A percentile compares a stretch with the other conserved stretches of the same genome.
Conservation (phyloP, 345 rosid genomes). For the Aurinia saxatilis region DNA sequence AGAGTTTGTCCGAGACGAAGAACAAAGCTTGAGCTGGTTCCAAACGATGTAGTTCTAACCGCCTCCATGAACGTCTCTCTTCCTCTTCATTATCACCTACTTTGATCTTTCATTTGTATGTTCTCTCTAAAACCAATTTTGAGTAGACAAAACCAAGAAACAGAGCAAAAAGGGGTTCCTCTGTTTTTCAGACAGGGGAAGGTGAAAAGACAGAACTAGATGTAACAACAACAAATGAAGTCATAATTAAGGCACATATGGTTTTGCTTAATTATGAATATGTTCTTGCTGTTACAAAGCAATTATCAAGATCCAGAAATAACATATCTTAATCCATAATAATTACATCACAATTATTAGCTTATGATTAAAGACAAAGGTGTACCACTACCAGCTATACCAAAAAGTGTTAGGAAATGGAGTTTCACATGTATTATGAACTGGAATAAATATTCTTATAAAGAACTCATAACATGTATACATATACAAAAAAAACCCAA, state of each 20-base stretch:
- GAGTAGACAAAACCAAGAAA: slow-evolving; percentile 3
- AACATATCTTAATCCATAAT: slow-evolving; percentile 21
- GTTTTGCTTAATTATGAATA: background rate
- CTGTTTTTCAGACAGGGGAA: slow-evolving; percentile 18
- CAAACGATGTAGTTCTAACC: slow-evolving; percentile 37
- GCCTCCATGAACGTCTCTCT: slow-evolving; percentile 4
- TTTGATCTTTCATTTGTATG: slow-evolving; percentile 2
- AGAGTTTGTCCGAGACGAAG: slow-evolving; percentile 50
- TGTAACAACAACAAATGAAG: too few relatives aligned
- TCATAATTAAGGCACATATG: slow-evolving; percentile 6
- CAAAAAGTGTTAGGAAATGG: background rate
- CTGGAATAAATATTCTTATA: slow-evolving; percentile 4
- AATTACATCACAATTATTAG: slow-evolving; percentile 18
- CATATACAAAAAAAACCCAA: too few relatives aligned
- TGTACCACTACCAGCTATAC: slow-evolving; percentile 6
- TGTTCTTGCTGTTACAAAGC: slow-evolving; percentile 7
- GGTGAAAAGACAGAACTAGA: too few relatives aligned
- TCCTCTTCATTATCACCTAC: background rate
- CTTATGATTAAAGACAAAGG: slow-evolving; percentile 23
- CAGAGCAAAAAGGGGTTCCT: slow-evolving; percentile 2
- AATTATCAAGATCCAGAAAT: slow-evolving; percentile 24
- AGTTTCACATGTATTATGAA: slow-evolving; percentile 17
- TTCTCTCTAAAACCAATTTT: background rate
- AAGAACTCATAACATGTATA: slow-evolving; percentile 4
- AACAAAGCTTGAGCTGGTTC: slow-evolving; percentile 51